Base-by-base conservation (phyloP, 75 land plant genomes). In the Selaginella tamariscina region DNA sequence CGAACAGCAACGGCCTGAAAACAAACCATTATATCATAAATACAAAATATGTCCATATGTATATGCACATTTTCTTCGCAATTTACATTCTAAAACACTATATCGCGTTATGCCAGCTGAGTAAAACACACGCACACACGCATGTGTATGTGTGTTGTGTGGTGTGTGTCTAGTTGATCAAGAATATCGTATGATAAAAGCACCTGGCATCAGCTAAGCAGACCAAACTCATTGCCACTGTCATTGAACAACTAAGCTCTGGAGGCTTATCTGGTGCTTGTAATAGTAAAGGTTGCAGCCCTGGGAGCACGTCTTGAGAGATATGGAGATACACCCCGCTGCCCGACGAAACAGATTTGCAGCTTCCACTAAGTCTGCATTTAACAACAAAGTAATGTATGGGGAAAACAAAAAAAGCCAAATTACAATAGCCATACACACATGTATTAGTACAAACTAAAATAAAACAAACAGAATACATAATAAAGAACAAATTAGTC, bases 201-300 rank as follows among this genome's bases (percentile, higher is more conserved):
- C n/a, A 86, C 89, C 82, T 86, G 89, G 89, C 89, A 57, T 86
- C 89, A 49, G 89, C 89, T 66, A 86, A 75, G 65, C 89, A 86
- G 60, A 86, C 70, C 24, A 84, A 59, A 49, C 77, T 73, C 87
- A 86, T 84, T 32, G 75, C 69, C 44, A 74, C 49, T 32, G 79
- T 74, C 69, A 82, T 68, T 2, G 73, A 70, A 15, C 75, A 64
- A 29, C 72, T 74, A 8, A 60, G 73, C 69, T 86, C 89, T 1
- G 75, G 84, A 23, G 84, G 76, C 68, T 80, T 76, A 26, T 86
- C 87, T 20, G 71, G 30, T 24, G 82, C 68, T n/a, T n/a, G n/a
- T n/a, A 15, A 39, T 31, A 66, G 70, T 22, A 31, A 27, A 55
- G 74, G 63, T 49, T 71, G 68, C 33, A 86, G 32, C 22, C 67